Evolutionary conservation across 1,284 basidiomycete genomes (phyloP).

Genomic region (Puccinia novopanici): DNA sequence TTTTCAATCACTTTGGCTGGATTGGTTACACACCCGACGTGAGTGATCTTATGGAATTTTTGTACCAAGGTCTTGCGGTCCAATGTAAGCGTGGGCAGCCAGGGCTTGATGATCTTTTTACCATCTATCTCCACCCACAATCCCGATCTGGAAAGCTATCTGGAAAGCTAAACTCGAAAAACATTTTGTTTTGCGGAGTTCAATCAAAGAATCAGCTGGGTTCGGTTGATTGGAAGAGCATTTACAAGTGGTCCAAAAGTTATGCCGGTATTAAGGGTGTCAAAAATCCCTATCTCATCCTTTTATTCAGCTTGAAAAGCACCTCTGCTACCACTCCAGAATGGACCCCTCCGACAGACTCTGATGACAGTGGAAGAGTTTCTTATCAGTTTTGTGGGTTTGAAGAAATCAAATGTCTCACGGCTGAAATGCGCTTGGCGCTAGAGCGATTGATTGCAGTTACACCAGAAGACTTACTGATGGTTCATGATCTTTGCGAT

Average conservation of each 20-base stretch:
- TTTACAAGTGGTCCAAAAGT: background rate
- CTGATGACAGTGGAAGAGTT: background rate
- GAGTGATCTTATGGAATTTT: background rate
- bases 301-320: background rate
- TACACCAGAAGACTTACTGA: background rate
- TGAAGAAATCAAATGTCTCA: background rate
- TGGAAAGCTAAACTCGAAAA: background rate
- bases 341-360: background rate
- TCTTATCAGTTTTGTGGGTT: background rate
- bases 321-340: background rate
- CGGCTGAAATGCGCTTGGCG: background rate
- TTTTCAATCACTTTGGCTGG: background rate
- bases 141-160: background rate
- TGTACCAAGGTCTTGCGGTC: conserved; percentile 2
- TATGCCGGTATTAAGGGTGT: background rate
- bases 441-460: background rate
- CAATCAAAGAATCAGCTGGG: background rate
- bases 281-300: background rate
- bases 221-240: background rate
- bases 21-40: background rate
- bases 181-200: background rate
- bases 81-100: background rate
- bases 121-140: background rate
- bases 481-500: background rate
- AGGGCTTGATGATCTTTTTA: background rate